Conservation (phyloP, 345 rosid species). For the Acer campestre region DNA sequence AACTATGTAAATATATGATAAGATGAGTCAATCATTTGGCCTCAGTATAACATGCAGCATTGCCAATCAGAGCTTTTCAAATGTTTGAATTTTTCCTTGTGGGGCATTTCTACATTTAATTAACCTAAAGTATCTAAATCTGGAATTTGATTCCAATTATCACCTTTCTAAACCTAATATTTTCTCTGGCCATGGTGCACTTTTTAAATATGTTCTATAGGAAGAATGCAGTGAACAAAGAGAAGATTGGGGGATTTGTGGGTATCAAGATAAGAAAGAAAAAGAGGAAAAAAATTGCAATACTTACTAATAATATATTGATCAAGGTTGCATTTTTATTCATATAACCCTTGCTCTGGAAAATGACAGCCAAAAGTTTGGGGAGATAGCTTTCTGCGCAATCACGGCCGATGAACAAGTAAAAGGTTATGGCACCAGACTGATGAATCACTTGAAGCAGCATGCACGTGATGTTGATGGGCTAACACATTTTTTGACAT, state of each 20-base stretch:
- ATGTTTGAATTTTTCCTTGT: neutral
- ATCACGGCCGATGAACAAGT: slow-evolving; percentile 99
- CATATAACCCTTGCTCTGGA: slow-evolving; percentile 19
- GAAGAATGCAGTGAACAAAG: neutral
- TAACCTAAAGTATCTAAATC: neutral
- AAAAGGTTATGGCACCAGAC: slow-evolving; percentile 97
- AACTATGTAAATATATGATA: neutral
- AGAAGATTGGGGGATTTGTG: neutral
- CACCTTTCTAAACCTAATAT: neutral
- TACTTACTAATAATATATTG: neutral
- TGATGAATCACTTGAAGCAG: slow-evolving; percentile 99
- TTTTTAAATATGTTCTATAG: neutral
- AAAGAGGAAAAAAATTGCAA: neutral
- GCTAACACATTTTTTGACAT: slow-evolving; percentile 92
- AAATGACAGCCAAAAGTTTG: slow-evolving; percentile 82
- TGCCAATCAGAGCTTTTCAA: neutral
- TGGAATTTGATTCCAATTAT: too few relatives aligned
- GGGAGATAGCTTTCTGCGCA: slow-evolving; percentile 99
- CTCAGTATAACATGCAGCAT: neutral
- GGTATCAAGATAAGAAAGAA: neutral
- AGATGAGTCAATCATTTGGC: slow-evolving; percentile 1
- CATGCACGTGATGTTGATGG: slow-evolving; percentile 98
- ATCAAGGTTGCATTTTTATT: neutral
- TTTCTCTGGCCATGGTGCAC: neutral
- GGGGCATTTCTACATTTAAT: neutral